Base-by-base conservation (phyloP, 192 early-diverging fungal genomes). In the Coemansia erecta region DNA sequence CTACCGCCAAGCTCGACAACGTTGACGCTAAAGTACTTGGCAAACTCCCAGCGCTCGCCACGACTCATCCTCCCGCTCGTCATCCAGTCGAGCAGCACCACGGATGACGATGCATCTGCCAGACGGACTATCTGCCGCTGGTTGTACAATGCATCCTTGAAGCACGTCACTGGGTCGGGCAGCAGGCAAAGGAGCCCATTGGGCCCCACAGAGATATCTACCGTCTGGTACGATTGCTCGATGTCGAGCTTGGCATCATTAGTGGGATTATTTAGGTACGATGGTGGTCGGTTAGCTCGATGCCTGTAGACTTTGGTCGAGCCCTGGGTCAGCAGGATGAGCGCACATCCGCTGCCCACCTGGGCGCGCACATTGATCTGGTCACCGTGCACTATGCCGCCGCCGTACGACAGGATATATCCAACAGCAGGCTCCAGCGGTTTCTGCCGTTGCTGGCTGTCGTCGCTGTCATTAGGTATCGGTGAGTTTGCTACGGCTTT, bases 21-120 rank as follows among this genome's bases (percentile, higher is more conserved):
- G 37, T 83, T 85, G 31, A 68, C 62, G 22, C 81, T 85, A 49
- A 68, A 64, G 70, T 86, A 88, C 39, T 73, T 63, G 5, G 74
- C 60, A 64, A 89, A 94, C 49, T 51, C 68, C 92, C 92, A 95
- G 10, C 58, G 60, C 55, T 95, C 93, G 23, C 92, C 92, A 1
- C 87, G 55, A 11, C 81, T 83, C 61, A 79, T 73, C 45, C 93
- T 58, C 7, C 93, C 93, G 42, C 86, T 85, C 0, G 88, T 91
- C 60, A 92, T 85, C 92, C 93, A 95, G 58, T 95, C 93, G 26
- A 95, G 68, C 8, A 93, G 56, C 0, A 93, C 74, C 9, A 92
- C 51, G 22, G 86, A 87, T 0, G 83, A 77, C n/a, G 63, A 65
- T 26, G 18, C 0, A 19, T 80, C 58, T 12, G 64, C 56, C 15